phyloP scores from a whole-genome alignment of 2,329 filamentous ascomycete genomes.

The Bisporella sp. region DNA sequence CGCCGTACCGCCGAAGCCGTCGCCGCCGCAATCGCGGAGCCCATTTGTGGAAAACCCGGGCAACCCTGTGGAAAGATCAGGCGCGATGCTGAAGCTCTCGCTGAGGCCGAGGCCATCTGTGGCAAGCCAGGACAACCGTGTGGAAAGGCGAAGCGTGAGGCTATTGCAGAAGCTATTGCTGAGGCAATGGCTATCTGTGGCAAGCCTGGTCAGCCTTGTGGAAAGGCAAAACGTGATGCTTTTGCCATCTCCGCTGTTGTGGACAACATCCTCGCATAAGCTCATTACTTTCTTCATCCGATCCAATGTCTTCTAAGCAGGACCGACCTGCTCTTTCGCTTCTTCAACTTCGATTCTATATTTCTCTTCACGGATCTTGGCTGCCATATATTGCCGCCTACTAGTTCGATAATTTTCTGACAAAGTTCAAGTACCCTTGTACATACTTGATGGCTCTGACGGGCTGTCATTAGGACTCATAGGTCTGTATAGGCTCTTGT shows the following conservation, averaged over 20 bases:
- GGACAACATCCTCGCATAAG: background rate
- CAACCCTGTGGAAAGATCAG: conserved; percentile 22
- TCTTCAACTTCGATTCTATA: too few species aligned
- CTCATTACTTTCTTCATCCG: too few species aligned
- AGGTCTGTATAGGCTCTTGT: too few species aligned
- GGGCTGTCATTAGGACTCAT: too few species aligned
- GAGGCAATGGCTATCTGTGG: background rate
- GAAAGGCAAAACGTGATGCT: background rate
- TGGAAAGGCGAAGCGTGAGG: conserved; percentile 13
- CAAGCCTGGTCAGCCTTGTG: background rate
- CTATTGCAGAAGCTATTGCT: conserved; percentile 10
- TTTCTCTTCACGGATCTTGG: too few species aligned
- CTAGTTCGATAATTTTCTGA: too few species aligned
- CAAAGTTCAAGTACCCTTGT: too few species aligned
- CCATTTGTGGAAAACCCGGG: conserved; percentile 17
- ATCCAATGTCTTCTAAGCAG: too few species aligned
- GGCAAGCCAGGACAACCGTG: conserved; percentile 12
- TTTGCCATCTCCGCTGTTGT: background rate
- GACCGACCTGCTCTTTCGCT: too few species aligned
- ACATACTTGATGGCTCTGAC: too few species aligned
- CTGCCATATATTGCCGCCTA: too few species aligned
- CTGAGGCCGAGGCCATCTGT: conserved; percentile 14
- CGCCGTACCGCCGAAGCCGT: conserved; percentile 23
- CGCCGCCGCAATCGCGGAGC: conserved; percentile 19
- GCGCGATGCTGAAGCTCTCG: conserved; percentile 21